Percentiles rank a stretch among this genome's conserved stretches.
Evolutionary conservation across 2,329 filamentous ascomycete genomes (phyloP).

Genomic region (Sporothrix brunneoviolacea): DNA sequence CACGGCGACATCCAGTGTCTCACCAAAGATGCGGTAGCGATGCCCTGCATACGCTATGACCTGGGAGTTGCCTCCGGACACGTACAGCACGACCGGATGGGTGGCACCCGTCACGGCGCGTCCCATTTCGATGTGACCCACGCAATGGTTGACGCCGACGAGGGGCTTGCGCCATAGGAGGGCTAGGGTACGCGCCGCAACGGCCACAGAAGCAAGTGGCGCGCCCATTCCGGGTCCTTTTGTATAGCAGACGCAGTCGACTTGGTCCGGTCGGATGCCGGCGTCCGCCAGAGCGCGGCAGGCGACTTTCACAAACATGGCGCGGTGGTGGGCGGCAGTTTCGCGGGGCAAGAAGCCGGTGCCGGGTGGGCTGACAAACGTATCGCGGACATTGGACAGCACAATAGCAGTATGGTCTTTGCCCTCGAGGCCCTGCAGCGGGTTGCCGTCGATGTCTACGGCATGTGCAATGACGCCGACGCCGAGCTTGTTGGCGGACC

Average conservation of each 20-base stretch:
- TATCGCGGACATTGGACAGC: slow-evolving; percentile 91
- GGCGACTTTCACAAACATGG: slow-evolving; percentile 76
- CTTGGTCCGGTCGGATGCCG: slow-evolving; percentile 51
- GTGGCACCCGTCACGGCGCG: slow-evolving; percentile 81
- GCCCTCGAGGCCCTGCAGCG: slow-evolving; percentile 20
- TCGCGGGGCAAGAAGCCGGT: slow-evolving; percentile 96
- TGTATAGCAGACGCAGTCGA: slow-evolving; percentile 94
- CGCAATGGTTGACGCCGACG: slow-evolving; percentile 94
- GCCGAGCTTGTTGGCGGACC: slow-evolving; percentile 95
- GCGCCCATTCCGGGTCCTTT: slow-evolving; percentile 95
- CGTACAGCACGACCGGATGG: slow-evolving; percentile 93
- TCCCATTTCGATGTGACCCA: slow-evolving; percentile 99
- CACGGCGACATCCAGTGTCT: slow-evolving; percentile 94
- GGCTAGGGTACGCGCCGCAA: slow-evolving; percentile 71
- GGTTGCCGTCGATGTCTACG: slow-evolving; percentile 12
- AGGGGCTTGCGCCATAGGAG: slow-evolving; percentile 84
- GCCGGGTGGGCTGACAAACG: slow-evolving; percentile 84
- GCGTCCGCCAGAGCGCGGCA: slow-evolving; percentile 71
- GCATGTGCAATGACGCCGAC: slow-evolving; percentile 85
- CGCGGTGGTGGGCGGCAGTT: slow-evolving; percentile 84
- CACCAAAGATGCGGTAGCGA: slow-evolving; percentile 94
- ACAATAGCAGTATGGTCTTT: slow-evolving; percentile 53
- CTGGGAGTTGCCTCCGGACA: slow-evolving; percentile 93
- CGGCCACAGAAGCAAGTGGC: slow-evolving; percentile 76
- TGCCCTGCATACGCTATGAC: slow-evolving; percentile 95